Base-by-base conservation (phyloP, 345 rosid genomes). In the Salix exigua region DNA sequence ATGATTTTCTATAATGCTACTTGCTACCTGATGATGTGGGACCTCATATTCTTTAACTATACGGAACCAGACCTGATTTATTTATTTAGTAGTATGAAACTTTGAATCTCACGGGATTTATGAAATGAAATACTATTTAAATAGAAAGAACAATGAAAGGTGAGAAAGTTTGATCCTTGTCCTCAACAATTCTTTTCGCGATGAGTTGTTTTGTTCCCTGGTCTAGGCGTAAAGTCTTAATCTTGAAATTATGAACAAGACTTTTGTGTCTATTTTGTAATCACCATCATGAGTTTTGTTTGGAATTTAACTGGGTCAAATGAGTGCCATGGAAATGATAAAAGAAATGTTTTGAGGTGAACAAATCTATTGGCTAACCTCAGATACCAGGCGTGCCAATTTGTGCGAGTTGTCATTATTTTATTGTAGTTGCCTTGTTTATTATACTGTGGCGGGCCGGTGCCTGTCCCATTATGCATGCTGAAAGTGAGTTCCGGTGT, bases 401-500 rank as follows among this genome's bases (percentile, higher is more conserved):
- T 25, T 40, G 58, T 76, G 67, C 66, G n/a, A 44, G 35, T 30
- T 55, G 2, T 33, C 25, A 60, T 8, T 42, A 42, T 68, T 17
- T 68, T 3, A 1, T 7, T 25, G 30, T 66, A 9, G 14, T 73
- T 55, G 13, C 62, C n/a, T 42, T 51, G n/a, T 28, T 65, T 61
- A 55, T 64, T 7, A 30, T 55, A 25, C 62, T 51, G 40, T 23
- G 53, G 76, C 65, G 46, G 77, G 73, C 65, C 21, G 75, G 74
- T 53, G 42, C 23, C 35, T 63, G 16, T 23, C 51, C 71, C 73
- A 46, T 28, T 42, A 33, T n/a, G 63, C 30, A 7, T 21, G 11
- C 46, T 19, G 60, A 35, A 58, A 17, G 16, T 13, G 35, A 48
- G 19, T 12, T 12, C 19, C 37, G 50, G 50, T 2, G 18, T 68